Conservation (phyloP, 345 rosid genomes). For the Punica granatum region DNA sequence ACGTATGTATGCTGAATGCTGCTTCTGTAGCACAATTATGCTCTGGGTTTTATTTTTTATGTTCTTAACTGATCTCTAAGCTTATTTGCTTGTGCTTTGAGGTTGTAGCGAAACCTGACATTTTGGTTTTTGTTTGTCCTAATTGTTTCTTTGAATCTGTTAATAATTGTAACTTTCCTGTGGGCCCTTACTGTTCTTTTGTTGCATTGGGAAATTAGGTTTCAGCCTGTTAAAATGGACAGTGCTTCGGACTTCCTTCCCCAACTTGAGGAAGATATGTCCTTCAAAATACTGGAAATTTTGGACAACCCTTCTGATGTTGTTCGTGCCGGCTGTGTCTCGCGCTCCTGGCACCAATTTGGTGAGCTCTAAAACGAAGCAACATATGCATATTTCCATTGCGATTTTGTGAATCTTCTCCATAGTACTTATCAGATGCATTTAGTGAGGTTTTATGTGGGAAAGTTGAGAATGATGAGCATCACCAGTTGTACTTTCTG, state of each 20-base stretch:
- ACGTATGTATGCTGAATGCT: not conserved
- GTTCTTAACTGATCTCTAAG: not conserved
- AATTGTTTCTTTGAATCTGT: not conserved
- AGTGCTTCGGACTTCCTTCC: conserved; percentile 41
- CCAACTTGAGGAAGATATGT: conserved; percentile 37
- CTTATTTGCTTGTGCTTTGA: not conserved
- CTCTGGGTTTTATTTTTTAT: no score
- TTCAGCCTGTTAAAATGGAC: not conserved
- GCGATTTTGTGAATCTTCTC: not conserved
- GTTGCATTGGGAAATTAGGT: not conserved
- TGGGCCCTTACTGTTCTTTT: not conserved
- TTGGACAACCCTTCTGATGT: conserved; percentile 66
- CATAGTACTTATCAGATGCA: not conserved
- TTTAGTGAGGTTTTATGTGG: not conserved
- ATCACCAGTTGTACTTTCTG: not conserved
- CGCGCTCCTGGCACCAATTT: conserved; percentile 55
- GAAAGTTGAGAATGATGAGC: not conserved
- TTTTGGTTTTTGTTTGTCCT: not conserved
- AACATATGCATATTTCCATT: not conserved
- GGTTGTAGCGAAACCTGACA: not conserved
- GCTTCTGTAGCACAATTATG: not conserved
- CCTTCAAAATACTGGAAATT: conserved; percentile 33
- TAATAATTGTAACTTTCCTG: not conserved
- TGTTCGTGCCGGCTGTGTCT: conserved; percentile 55
- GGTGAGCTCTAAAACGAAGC: conserved; percentile 35